phyloP scores from a whole-genome alignment of 176 grass and related monocot species.

The Saccharum officinarum region DNA sequence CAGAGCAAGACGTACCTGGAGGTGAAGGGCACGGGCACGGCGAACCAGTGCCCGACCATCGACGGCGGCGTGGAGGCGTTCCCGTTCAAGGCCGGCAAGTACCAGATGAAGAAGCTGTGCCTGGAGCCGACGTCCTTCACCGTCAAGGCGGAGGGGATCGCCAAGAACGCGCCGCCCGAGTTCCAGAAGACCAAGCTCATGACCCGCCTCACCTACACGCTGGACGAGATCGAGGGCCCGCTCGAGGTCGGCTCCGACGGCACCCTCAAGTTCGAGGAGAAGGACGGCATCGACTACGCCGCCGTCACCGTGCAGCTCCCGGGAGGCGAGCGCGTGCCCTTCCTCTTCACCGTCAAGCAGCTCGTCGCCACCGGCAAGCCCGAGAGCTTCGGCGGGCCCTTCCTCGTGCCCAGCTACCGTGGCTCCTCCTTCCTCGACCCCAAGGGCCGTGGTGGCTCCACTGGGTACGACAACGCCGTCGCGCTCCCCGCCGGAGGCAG shows the following conservation, averaged over 20 bases:
- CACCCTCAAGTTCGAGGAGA: constrained; percentile 76
- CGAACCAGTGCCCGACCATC: constrained; percentile 84
- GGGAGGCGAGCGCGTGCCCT: constrained; percentile 73
- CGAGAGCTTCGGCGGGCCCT: constrained; percentile 71
- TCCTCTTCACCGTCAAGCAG: constrained; percentile 92
- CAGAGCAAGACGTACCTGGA: constrained; percentile 93
- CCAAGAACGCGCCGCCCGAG: constrained; percentile 69
- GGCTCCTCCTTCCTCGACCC: constrained; percentile 85
- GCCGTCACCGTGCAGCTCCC: constrained; percentile 88
- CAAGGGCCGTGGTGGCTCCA: constrained; percentile 81
- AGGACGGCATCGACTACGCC: constrained; percentile 87
- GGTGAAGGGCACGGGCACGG: constrained; percentile 85
- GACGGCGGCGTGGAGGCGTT: constrained; percentile 56
- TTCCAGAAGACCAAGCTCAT: constrained; percentile 97
- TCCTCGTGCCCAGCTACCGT: constrained; percentile 85
- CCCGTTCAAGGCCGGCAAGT: constrained; percentile 80
- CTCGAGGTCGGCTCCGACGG: constrained; percentile 65
- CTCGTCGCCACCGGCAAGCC: constrained; percentile 81
- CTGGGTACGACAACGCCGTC: constrained; percentile 80
- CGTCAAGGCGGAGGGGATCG: constrained; percentile 70
- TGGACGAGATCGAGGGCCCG: constrained; percentile 85
- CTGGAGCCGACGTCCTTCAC: constrained; percentile 92
- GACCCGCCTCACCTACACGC: constrained; percentile 92
- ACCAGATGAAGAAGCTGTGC: constrained; percentile 81
- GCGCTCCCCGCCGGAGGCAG: constrained; percentile 83